phyloP scores from a whole-genome alignment of 345 rosid genomes.

The Eutrema heterophyllum region DNA sequence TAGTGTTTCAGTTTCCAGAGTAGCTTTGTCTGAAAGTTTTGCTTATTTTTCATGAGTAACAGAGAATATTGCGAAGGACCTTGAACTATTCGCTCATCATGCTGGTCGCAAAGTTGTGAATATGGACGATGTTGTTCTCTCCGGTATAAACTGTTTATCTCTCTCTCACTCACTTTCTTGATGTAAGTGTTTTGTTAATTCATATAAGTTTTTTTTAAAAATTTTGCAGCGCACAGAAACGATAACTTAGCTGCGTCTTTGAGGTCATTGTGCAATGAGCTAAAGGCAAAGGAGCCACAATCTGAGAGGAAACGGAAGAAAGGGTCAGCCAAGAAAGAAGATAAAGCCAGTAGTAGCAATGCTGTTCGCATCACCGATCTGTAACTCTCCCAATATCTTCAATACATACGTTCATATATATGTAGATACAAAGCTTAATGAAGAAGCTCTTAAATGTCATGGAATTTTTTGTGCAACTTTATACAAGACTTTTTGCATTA shows the following conservation, averaged over 20 bases:
- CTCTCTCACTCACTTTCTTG: not conserved
- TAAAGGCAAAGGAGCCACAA: constrained; percentile 69
- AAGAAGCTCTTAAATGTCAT: not conserved
- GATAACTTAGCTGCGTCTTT: constrained; percentile 51
- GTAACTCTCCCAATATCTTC: not conserved
- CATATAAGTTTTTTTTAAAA: not conserved
- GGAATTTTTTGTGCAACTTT: not conserved
- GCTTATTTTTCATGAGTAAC: constrained; percentile 17
- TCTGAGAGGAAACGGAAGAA: constrained; percentile 74
- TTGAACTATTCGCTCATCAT: constrained; percentile 85
- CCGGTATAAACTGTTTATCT: constrained; percentile 40
- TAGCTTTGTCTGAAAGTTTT: not conserved
- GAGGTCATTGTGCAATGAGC: constrained; percentile 55
- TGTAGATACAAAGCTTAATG: not conserved
- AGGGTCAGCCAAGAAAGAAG: constrained; percentile 46
- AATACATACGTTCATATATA: not conserved
- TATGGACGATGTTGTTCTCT: constrained; percentile 79
- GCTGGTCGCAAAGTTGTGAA: constrained; percentile 84
- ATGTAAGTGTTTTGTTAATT: not conserved
- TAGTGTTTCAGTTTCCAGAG: not conserved
- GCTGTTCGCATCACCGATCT: constrained; percentile 29
- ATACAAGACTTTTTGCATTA: not conserved
- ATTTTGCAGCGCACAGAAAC: constrained; percentile 78
- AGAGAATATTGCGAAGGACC: constrained; percentile 76
- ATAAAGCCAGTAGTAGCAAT: constrained; percentile 32